Percentiles rank a stretch among this genome's conserved stretches.
Conservation (phyloP, 352 stramenopile genomes). For the Phytophthora boehmeriae region DNA sequence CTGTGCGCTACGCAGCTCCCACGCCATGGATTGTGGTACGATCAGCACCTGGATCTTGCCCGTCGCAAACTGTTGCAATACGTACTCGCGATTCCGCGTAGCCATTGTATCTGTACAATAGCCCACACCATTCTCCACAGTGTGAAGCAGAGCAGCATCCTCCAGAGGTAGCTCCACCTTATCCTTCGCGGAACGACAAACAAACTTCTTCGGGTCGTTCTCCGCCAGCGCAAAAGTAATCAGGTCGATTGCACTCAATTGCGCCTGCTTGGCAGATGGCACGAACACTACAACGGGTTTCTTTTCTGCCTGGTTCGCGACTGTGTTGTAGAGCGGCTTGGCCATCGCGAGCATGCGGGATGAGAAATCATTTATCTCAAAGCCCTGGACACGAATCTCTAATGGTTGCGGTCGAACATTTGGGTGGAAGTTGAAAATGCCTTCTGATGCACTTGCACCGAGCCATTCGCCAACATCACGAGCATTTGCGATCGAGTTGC, state of each 20-base stretch:
- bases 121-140: slow-evolving; percentile 93
- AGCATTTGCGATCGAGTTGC: slow-evolving; percentile 97
- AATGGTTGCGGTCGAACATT: slow-evolving; percentile 96
- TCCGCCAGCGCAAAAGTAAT: slow-evolving; percentile 96
- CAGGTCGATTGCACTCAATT: slow-evolving; percentile 98
- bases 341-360: slow-evolving; percentile 98
- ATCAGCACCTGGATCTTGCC: slow-evolving; percentile 94
- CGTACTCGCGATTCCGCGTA: slow-evolving; percentile 88
- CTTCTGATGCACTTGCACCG: slow-evolving; percentile 88
- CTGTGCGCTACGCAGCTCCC: slow-evolving; percentile 80
- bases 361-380: slow-evolving; percentile 97
- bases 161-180: slow-evolving; percentile 60
- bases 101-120: slow-evolving; percentile 96
- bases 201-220: slow-evolving; percentile 78
- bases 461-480: slow-evolving; percentile 99
- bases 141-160: slow-evolving; percentile 94
- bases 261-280: slow-evolving; percentile 97
- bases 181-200: slow-evolving; percentile 36
- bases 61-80: slow-evolving; percentile 89
- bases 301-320: slow-evolving; percentile 85
- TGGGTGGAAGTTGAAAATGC: slow-evolving; percentile 78
- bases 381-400: slow-evolving; percentile 98
- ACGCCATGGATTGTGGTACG: slow-evolving; percentile 95
- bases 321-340: slow-evolving; percentile 97
- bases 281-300: slow-evolving; percentile 97